Evolutionary conservation across 2,329 filamentous ascomycete species (phyloP).

Genomic region (Pezicula neosporulosa): DNA sequence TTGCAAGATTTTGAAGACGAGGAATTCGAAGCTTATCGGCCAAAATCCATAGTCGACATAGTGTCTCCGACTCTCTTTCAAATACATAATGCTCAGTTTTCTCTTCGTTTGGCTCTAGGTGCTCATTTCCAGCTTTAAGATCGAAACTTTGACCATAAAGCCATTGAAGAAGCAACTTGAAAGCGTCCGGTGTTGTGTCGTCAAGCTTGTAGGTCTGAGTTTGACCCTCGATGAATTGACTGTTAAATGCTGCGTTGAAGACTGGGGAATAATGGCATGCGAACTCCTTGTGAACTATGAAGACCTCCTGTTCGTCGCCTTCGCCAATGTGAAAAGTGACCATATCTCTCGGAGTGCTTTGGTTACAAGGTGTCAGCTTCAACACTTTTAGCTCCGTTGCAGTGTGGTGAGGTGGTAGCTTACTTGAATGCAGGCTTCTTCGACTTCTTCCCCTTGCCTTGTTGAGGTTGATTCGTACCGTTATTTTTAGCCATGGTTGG

Average conservation of each 20-base stretch:
- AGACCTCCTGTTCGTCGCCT: background rate
- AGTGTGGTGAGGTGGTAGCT: too few relatives aligned
- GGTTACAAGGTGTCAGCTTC: background rate
- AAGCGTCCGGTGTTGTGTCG: background rate
- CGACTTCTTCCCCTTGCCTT: too few relatives aligned
- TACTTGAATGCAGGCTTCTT: too few relatives aligned
- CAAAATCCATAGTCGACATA: slow-evolving; percentile 6
- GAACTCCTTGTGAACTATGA: slow-evolving; percentile 3
- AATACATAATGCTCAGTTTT: background rate
- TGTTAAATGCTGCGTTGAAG: slow-evolving; percentile 7
- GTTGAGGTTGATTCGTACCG: too few relatives aligned
- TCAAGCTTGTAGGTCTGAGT: slow-evolving; percentile 3
- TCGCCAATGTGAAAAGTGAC: background rate
- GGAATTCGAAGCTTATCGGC: slow-evolving; percentile 8
- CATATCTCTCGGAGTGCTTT: background rate
- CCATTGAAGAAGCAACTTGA: slow-evolving; percentile 3
- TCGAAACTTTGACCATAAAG: slow-evolving; percentile 1
- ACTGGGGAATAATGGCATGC: slow-evolving; percentile 1
- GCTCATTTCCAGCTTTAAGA: slow-evolving; percentile 4
- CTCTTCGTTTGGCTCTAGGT: background rate
- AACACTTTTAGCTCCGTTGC: too few relatives aligned
- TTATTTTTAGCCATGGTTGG: too few relatives aligned
- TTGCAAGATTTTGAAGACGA: slow-evolving; percentile 5
- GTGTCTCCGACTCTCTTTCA: background rate
- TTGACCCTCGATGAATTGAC: slow-evolving; percentile 5